Evolutionary conservation across 116 monocot genomes (phyloP), one percentile per base, ranked within the genome.

Genomic region (Dioscorea cayenensis): DNA sequence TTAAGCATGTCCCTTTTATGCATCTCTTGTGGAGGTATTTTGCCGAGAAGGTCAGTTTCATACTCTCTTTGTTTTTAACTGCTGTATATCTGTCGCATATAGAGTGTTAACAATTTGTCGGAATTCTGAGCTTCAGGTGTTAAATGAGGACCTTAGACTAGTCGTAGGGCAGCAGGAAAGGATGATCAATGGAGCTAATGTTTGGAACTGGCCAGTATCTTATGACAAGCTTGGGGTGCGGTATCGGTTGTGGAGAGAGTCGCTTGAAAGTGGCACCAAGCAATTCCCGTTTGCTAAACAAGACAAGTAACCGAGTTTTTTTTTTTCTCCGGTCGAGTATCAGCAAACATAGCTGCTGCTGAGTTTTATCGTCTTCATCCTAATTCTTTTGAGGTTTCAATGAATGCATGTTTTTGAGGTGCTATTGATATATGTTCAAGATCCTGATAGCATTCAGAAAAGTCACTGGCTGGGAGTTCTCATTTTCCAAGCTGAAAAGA

Each of bases 171-270:
- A 97, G 69, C 93, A 97, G 65, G 96, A 92, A 2, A 72, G 96
- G 71, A 97, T 97, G 96, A 84, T 81, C 55, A 90, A 80, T 66
- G 96, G 96, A 13, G 96, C 84, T 23, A 92, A 97, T 76, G 76
- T 97, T 9, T 97, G 96, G 96, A 97, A 93, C 66, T 75, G 72
- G 79, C 96, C 96, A 1, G 88, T 97, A 18, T 81, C 86, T 10
- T 97, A 97, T 37, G 96, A 97, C 61, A 97, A 97, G 76, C 86
- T 92, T 32, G 92, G 96, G 0, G 28, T 95, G 6, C 85, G 95
- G 38, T 95, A 95, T 37, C 76, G 95, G 63, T 14, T 85, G 68
- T 95, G 95, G 92, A 87, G 95, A 74, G 87, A 90, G 48, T 78
- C 92, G 20, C 72, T 95, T 63, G 92, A 95, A 70, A 19, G 65